phyloP scores from a whole-genome alignment of 345 rosid species.

The Citrus reticulata region DNA sequence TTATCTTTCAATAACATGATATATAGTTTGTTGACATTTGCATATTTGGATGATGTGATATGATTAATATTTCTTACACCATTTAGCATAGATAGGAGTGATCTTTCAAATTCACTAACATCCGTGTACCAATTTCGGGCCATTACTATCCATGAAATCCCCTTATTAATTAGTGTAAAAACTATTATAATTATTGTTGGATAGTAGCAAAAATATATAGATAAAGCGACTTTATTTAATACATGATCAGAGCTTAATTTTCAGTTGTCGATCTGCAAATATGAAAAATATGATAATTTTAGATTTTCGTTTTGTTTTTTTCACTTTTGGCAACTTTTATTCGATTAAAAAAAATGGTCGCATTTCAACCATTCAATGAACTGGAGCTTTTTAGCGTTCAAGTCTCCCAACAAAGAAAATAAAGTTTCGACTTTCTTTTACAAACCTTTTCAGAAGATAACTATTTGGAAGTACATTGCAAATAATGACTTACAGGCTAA shows the following conservation, averaged over 20 bases:
- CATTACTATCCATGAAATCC: slow-evolving; percentile 2
- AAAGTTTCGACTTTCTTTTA: not conserved
- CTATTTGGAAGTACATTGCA: not conserved
- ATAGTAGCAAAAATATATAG: not conserved
- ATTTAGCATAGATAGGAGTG: not conserved
- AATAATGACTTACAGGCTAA: not conserved
- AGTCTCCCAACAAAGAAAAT: not conserved
- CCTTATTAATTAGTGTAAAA: not conserved
- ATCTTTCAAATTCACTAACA: slow-evolving; percentile 1
- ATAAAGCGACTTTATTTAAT: too few species aligned
- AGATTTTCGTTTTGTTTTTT: too few species aligned
- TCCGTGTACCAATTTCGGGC: slow-evolving; percentile 8
- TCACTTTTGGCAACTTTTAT: not conserved
- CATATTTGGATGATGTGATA: not conserved
- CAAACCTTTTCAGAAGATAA: not conserved
- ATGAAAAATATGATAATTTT: not conserved
- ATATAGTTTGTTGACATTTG: not conserved
- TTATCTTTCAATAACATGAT: not conserved
- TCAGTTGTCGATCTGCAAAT: not conserved
- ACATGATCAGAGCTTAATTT: not conserved
- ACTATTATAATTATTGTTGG: not conserved
- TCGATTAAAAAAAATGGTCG: not conserved
- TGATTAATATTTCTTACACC: not conserved
- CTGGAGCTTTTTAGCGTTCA: too few species aligned
- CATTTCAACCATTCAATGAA: too few species aligned